These are phyloP conservation scores for Solanum verrucosum DNA, from an alignment of 257 asterid species.

Conservation along the genomic window DNA sequence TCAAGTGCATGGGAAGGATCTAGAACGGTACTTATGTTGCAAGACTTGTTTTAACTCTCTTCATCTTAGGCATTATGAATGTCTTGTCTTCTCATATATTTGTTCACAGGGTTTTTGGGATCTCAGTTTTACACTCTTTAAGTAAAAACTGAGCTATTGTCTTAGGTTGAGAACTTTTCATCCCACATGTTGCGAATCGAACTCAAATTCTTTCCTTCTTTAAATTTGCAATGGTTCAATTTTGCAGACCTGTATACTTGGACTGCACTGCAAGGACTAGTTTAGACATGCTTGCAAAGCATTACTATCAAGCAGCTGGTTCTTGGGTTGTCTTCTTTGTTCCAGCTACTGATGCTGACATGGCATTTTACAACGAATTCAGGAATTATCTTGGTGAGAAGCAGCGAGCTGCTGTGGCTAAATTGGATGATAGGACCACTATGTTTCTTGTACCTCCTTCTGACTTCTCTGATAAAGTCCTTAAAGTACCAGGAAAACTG, in stretches of 20 bases:
- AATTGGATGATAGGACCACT: slow-evolving; percentile 68
- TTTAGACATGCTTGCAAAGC: slow-evolving; percentile 87
- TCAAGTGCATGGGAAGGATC: not conserved
- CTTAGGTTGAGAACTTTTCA: not conserved
- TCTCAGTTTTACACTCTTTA: not conserved
- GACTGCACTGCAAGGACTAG: slow-evolving; percentile 96
- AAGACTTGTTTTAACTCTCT: not conserved
- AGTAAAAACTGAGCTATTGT: not conserved
- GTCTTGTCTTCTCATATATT: not conserved
- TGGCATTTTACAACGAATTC: slow-evolving; percentile 77
- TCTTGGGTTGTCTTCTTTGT: slow-evolving; percentile 87
- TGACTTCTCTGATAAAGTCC: slow-evolving; percentile 78
- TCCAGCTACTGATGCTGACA: slow-evolving; percentile 82
- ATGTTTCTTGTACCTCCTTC: slow-evolving; percentile 96
- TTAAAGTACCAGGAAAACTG: slow-evolving; percentile 79
- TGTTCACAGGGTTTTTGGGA: not conserved
- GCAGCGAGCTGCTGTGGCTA: slow-evolving; percentile 89
- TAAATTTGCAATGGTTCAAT: not conserved
- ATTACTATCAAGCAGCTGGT: slow-evolving; percentile 75
- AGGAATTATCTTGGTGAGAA: slow-evolving; percentile 79
- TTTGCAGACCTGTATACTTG: slow-evolving; percentile 66
- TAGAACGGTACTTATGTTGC: not conserved
- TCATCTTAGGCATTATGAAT: not conserved
- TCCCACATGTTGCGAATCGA: not conserved
- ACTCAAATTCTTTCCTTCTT: not conserved